Percentiles rank a stretch among this genome's conserved stretches.
Conservation (phyloP, 805 yeast species). For the Pichia sporocuriosa region DNA sequence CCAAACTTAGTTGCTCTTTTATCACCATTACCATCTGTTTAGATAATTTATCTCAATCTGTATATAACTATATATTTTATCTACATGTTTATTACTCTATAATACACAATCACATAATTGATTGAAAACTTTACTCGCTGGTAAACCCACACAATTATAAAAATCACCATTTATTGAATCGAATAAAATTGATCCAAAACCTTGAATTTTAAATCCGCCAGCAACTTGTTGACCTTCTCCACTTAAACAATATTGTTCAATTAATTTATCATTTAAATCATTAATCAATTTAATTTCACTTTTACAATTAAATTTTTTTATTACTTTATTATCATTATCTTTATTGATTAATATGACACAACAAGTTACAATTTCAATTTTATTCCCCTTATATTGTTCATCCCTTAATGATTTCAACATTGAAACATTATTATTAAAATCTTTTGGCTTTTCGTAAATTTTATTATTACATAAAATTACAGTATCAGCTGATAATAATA, state of each 20-base stretch:
- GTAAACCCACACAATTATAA: constrained; percentile 83
- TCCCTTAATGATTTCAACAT: constrained; percentile 45
- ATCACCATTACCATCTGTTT: constrained; percentile 76
- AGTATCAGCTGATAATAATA: constrained; percentile 73
- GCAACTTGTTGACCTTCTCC: constrained; percentile 81
- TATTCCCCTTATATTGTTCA: constrained; percentile 23
- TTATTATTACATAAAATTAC: constrained; percentile 50
- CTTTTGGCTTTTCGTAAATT: constrained; percentile 78
- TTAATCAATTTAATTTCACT: constrained; percentile 35
- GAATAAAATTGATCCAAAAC: constrained; percentile 60
- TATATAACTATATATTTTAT: constrained; percentile 3
- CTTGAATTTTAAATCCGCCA: constrained; percentile 89
- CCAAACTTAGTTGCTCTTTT: constrained; percentile 73
- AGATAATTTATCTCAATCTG: constrained; percentile 16
- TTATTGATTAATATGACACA: too few species aligned
- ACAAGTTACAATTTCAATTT: constrained; percentile 14
- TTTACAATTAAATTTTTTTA: constrained; percentile 11
- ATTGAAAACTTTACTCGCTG: constrained; percentile 50
- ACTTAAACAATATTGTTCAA: constrained; percentile 55
- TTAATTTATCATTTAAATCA: constrained; percentile 43
- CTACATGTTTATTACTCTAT: not conserved
- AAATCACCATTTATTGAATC: constrained; percentile 68
- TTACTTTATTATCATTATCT: too few species aligned
- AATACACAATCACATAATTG: constrained; percentile 17
- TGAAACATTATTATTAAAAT: constrained; percentile 41